Evolutionary conservation across 1,139 yeast genomes (phyloP), one percentile per base, ranked within the genome.

Genomic region (Nematodospora anomalae): DNA sequence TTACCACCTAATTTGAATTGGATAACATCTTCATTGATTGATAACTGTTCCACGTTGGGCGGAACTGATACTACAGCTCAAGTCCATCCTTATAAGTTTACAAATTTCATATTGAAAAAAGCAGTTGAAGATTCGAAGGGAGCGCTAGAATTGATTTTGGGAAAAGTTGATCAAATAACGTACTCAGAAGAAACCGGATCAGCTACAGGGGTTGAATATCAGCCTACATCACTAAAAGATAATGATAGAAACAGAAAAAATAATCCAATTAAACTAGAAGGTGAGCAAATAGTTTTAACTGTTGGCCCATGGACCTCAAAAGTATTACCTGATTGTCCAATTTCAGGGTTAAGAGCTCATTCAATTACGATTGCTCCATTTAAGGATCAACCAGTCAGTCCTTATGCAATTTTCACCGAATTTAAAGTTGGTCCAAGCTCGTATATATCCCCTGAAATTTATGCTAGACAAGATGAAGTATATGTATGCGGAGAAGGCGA

Each of bases 401-500:
- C 98, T 2, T 89, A 83, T 60, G 98, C 97, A 3, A 81, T 92
- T 30, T 94, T 92, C 64, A 88, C 97, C 7, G 97, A 92, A 59
- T 72, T 90, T 50, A 83, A 82, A 53, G 69, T 86, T 13, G 79
- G 77, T 14, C 72, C 79, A 16, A 72, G 72, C 37, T 73, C 79
- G 35, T 85, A 83, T 58, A 83, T 83, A 27, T 80, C 92, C 1
- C 98, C 98, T 1, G 98, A 92, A 58, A 81, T 92, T 42, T 92
- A 92, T 58, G 96, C 98, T 7, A 78, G 98, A 55, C 83, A 81
- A 53, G 97, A 92, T 61, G 98, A 92, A 60, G 95, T 92, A 23
- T 92, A 90, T 53, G 94, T 92, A 1, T 92, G 98, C 64, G 98
- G 98, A 33, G 98, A 92, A 61, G 96, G 97, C 29, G 97, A 90